These are phyloP conservation scores for Aspergillus phoenicis DNA, from an alignment of 2,329 filamentous ascomycete genomes.

Conservation along the genomic window DNA sequence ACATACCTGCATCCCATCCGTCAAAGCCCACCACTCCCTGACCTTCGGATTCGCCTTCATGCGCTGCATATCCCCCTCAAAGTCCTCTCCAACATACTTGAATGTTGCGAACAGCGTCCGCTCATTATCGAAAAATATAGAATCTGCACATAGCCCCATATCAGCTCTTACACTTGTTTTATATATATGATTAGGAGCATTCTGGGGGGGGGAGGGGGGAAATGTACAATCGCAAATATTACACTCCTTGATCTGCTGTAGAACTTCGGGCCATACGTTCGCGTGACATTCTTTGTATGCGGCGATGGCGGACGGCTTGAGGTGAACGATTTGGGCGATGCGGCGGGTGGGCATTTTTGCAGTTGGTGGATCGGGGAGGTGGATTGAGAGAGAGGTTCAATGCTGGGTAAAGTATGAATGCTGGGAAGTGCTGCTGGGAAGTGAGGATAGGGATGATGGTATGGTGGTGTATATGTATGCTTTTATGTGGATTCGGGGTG, in stretches of 20 bases:
- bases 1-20: conserved; percentile 69
- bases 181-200: background rate
- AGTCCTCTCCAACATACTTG: conserved; percentile 76
- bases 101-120: conserved; percentile 72
- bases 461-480: no score
- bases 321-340: conserved; percentile 71
- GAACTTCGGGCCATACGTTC: conserved; percentile 75
- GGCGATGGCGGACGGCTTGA: conserved; percentile 66
- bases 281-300: conserved; percentile 75
- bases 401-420: background rate
- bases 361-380: no score
- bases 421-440: conserved; percentile 13
- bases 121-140: conserved; percentile 69
- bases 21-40: conserved; percentile 79
- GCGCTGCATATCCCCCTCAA: conserved; percentile 71
- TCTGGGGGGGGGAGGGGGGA: background rate
- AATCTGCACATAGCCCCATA: conserved; percentile 53
- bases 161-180: no score
- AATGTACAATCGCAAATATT: conserved; percentile 71
- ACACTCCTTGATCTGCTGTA: conserved; percentile 73
- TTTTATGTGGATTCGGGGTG: no score
- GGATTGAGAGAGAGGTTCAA: background rate
- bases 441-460: background rate
- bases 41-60: conserved; percentile 75
- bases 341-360: conserved; percentile 37